phyloP scores from a whole-genome alignment of 1,139 yeast genomes.

The Pneumocystis oryctolagi region DNA sequence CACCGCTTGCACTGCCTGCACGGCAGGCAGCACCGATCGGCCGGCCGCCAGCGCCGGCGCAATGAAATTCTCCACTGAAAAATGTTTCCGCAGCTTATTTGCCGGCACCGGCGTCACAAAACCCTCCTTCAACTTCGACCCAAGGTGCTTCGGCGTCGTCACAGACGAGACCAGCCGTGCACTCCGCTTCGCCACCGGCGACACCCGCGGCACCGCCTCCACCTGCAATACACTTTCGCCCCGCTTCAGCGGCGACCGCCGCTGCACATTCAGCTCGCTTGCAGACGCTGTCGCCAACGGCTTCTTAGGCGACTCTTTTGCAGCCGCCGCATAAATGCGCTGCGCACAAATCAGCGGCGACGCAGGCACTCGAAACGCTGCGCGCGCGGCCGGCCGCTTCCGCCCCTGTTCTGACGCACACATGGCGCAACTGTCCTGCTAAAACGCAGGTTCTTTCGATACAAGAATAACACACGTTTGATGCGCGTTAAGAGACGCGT shows the following conservation, averaged over 20 bases:
- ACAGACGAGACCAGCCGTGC: slow-evolving; percentile 1
- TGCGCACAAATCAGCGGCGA: neutral
- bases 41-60: slow-evolving; percentile 8
- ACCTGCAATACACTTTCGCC: slow-evolving; percentile 29
- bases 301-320: too few species aligned
- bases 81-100: slow-evolving; percentile 14
- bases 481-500: too few species aligned
- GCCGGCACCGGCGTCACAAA: slow-evolving; percentile 7
- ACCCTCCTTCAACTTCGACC: neutral
- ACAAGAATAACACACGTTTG: too few species aligned
- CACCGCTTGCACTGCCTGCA: too few species aligned
- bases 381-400: neutral
- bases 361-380: neutral
- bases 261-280: neutral
- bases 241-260: slow-evolving; percentile 23
- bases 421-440: too few species aligned
- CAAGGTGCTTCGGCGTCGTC: slow-evolving; percentile 5
- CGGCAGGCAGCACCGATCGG: too few species aligned
- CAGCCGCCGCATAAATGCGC: neutral
- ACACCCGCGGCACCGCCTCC: slow-evolving; percentile 25
- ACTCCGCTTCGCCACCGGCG: slow-evolving; percentile 16
- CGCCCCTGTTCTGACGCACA: neutral
- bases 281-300: slow-evolving; percentile 6
- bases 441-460: too few species aligned
- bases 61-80: slow-evolving; percentile 16